These are phyloP conservation scores for Zygoascus bituminiphila DNA, from an alignment of 805 yeast genomes.

Conservation along the genomic window DNA sequence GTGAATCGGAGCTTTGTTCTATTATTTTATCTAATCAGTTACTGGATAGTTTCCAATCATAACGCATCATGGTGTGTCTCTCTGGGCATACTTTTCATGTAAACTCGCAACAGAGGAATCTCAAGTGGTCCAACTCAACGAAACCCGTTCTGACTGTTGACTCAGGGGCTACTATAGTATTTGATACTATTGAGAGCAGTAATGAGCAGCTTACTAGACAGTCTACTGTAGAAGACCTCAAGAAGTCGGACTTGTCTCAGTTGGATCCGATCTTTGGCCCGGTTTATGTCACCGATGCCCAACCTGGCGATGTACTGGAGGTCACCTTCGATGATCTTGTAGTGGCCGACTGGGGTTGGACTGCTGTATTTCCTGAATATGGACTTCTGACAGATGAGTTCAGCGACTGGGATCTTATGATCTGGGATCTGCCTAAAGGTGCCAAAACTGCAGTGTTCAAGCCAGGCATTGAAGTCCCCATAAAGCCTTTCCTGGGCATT, in stretches of 20 bases:
- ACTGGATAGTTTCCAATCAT: too few species aligned
- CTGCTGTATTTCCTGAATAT: conserved; percentile 11
- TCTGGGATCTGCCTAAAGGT: conserved; percentile 8
- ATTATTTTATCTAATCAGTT: too few species aligned
- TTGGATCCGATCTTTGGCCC: conserved; percentile 12
- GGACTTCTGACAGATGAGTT: conserved; percentile 12
- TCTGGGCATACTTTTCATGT: conserved; percentile 2
- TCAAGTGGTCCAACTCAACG: conserved; percentile 1
- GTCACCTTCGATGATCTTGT: conserved; percentile 9
- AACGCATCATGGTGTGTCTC: background rate
- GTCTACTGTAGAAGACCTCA: conserved; percentile 7
- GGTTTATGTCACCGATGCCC: conserved; percentile 10
- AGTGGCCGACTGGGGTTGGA: conserved; percentile 11
- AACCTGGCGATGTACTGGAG: conserved; percentile 11
- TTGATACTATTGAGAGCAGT: conserved; percentile 10
- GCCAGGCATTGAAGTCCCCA: conserved; percentile 10
- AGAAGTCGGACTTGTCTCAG: conserved; percentile 4
- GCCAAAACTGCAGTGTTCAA: conserved; percentile 8
- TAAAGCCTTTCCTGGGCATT: conserved; percentile 10
- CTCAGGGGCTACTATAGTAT: conserved; percentile 6
- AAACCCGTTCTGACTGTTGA: conserved; percentile 8
- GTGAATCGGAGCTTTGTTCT: too few species aligned
- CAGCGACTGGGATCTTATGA: conserved; percentile 1
- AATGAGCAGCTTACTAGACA: conserved; percentile 6
- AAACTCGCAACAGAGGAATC: background rate